Evolutionary conservation across 805 yeast species (phyloP).

Genomic region (Metschnikowia reukaufii): DNA sequence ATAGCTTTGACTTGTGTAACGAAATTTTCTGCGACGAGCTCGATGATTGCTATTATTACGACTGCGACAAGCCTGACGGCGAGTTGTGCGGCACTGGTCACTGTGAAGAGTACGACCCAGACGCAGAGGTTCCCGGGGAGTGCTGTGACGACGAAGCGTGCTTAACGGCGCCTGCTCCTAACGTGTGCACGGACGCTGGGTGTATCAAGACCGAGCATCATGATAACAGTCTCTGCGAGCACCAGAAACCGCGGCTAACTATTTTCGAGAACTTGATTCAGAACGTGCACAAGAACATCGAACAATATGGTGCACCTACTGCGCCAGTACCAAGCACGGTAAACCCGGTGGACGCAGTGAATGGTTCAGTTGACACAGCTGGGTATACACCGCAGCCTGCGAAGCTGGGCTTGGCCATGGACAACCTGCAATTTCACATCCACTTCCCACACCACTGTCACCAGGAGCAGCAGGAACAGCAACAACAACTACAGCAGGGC

Average conservation of each 20-base stretch:
- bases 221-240: constrained; percentile 27
- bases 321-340: too few relatives aligned
- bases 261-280: constrained; percentile 41
- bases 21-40: constrained; percentile 44
- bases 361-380: not conserved
- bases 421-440: constrained; percentile 26
- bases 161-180: not conserved
- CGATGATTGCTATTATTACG: constrained; percentile 43
- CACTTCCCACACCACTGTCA: constrained; percentile 45
- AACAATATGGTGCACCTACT: constrained; percentile 14
- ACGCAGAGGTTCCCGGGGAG: not conserved
- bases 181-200: constrained; percentile 8
- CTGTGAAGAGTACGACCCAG: not conserved
- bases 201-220: constrained; percentile 12
- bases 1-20: constrained; percentile 32
- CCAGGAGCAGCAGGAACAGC: constrained; percentile 11
- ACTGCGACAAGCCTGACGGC: constrained; percentile 26
- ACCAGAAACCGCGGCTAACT: constrained; percentile 30
- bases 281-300: constrained; percentile 34
- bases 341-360: not conserved
- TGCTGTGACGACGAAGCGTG: constrained; percentile 11
- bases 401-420: not conserved
- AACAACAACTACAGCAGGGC: too few relatives aligned
- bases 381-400: not conserved
- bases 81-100: constrained; percentile 1